phyloP scores from a whole-genome alignment of 2,329 filamentous ascomycete genomes.

The Scedosporium boydii region DNA sequence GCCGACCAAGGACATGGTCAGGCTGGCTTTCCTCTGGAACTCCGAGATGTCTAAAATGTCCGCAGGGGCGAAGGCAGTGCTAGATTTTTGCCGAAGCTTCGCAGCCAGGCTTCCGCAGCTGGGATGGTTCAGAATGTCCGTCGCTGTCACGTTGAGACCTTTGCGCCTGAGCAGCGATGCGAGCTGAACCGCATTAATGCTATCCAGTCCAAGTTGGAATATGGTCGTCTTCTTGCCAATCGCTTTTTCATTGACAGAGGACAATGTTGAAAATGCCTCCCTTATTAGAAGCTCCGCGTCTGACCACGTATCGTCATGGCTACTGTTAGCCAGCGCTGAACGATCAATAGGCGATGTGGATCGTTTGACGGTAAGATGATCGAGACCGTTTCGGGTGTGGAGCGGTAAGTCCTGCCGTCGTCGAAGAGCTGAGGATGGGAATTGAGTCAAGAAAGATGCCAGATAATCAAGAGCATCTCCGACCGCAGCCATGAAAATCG shows the following conservation, averaged over 20 bases:
- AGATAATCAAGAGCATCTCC: constrained; percentile 21
- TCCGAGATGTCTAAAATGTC: background rate
- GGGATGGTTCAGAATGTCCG: constrained; percentile 62
- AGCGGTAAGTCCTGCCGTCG: background rate
- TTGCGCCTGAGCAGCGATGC: constrained; percentile 55
- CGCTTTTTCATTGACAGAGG: constrained; percentile 33
- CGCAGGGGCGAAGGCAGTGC: background rate
- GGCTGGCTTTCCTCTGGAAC: background rate
- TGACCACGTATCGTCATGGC: constrained; percentile 30
- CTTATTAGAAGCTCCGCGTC: constrained; percentile 43
- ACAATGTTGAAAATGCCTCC: constrained; percentile 47
- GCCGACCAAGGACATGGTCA: background rate
- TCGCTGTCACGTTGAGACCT: constrained; percentile 51
- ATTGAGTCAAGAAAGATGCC: constrained; percentile 1
- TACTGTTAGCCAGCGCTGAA: background rate
- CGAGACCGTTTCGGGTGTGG: background rate
- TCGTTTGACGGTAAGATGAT: constrained; percentile 10
- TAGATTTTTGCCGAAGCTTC: background rate
- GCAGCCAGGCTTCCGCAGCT: constrained; percentile 24
- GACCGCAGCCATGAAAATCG: constrained; percentile 9
- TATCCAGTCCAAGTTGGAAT: constrained; percentile 83
- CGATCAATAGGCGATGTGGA: constrained; percentile 1
- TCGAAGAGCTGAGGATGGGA: constrained; percentile 3
- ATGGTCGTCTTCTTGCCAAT: constrained; percentile 61
- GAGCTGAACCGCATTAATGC: constrained; percentile 76